Conservation (phyloP, 1,284 basidiomycete genomes). For the Trichosporon sp. region DNA sequence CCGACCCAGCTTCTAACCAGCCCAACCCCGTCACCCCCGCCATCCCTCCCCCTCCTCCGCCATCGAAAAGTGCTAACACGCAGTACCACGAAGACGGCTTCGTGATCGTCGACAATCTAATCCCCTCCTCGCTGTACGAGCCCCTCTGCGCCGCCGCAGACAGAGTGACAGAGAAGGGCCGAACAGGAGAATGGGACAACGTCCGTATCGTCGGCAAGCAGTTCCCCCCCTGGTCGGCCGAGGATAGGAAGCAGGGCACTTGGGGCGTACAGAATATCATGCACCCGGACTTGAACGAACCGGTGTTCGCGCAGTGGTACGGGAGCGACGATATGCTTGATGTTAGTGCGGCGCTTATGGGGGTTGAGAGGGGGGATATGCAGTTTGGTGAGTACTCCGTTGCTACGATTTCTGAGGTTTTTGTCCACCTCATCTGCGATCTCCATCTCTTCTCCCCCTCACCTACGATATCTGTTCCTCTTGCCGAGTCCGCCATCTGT, state of each 20-base stretch:
- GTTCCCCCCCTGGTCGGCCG: slow-evolving; percentile 64
- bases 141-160: slow-evolving; percentile 56
- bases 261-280: slow-evolving; percentile 78
- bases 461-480: too few species aligned
- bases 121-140: slow-evolving; percentile 50
- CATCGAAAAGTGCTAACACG: background rate
- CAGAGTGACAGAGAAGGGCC: slow-evolving; percentile 56
- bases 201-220: slow-evolving; percentile 71
- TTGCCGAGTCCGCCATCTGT: too few species aligned
- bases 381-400: slow-evolving; percentile 60
- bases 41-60: too few species aligned
- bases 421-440: background rate
- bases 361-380: slow-evolving; percentile 54
- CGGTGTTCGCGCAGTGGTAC: slow-evolving; percentile 63
- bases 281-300: slow-evolving; percentile 64
- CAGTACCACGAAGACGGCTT: slow-evolving; percentile 64
- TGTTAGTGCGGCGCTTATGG: slow-evolving; percentile 55
- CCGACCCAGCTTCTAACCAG: too few species aligned
- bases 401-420: background rate
- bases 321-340: slow-evolving; percentile 56
- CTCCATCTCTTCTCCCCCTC: background rate
- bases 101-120: slow-evolving; percentile 61
- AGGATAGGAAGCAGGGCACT: slow-evolving; percentile 44
- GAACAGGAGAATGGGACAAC: slow-evolving; percentile 61
- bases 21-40: too few species aligned